Evolutionary conservation across 2,329 filamentous ascomycete genomes (phyloP).

Genomic region (Pyricularia pennisetigena): DNA sequence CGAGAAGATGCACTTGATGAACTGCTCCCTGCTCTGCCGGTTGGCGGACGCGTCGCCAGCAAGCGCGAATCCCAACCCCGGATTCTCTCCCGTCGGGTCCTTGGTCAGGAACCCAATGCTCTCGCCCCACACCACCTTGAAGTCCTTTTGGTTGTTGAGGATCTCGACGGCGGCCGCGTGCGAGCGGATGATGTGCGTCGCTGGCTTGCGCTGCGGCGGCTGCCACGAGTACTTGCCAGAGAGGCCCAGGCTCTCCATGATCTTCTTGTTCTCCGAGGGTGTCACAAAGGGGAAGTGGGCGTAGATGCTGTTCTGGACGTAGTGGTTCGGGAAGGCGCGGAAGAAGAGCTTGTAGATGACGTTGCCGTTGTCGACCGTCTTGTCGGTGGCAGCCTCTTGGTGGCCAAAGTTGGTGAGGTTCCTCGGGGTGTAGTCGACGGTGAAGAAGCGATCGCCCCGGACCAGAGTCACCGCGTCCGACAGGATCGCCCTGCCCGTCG

Average conservation of each 20-base stretch:
- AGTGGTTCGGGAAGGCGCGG: constrained; percentile 39
- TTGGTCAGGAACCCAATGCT: constrained; percentile 18
- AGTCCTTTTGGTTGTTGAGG: constrained; percentile 18
- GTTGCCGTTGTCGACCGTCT: constrained; percentile 28
- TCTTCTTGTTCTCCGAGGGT: constrained; percentile 42
- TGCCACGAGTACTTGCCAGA: constrained; percentile 50
- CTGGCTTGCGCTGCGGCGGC: constrained; percentile 32
- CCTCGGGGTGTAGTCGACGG: constrained; percentile 46
- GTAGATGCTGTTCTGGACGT: constrained; percentile 44
- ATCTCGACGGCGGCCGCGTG: constrained; percentile 27
- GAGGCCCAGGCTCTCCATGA: constrained; percentile 44
- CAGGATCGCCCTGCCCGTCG: constrained; percentile 42
- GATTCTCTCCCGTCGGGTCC: constrained; percentile 21
- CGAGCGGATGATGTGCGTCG: constrained; percentile 39
- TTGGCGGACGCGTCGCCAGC: constrained; percentile 23
- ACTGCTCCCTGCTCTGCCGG: constrained; percentile 18
- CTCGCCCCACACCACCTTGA: constrained; percentile 22
- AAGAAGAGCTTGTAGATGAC: constrained; percentile 36
- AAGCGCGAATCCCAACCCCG: constrained; percentile 25
- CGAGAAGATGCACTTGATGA: constrained; percentile 18
- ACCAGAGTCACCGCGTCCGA: constrained; percentile 54
- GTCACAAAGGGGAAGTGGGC: constrained; percentile 42
- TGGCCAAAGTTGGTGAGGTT: constrained; percentile 59
- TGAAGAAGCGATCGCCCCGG: constrained; percentile 56
- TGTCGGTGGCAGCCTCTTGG: constrained; percentile 27